Evolutionary conservation across 73 alveolate species (phyloP).

Genomic region (Symbiodinium pilosum): DNA sequence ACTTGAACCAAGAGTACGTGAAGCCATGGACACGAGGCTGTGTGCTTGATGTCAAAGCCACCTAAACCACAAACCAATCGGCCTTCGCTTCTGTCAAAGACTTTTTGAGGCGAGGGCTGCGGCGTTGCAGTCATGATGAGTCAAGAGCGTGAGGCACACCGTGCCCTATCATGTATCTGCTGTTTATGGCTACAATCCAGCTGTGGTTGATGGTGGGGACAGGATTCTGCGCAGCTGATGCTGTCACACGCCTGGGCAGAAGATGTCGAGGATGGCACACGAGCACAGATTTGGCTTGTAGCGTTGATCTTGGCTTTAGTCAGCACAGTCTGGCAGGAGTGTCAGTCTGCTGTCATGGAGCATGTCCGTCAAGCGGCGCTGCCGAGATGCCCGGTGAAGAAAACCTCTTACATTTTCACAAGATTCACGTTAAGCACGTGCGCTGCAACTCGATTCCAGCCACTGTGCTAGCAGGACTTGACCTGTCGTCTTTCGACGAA

Average conservation of each 20-base stretch:
- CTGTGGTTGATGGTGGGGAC: neutral
- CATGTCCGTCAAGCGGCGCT: constrained; percentile 21
- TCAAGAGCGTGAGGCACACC: constrained; percentile 52
- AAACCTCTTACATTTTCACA: no score
- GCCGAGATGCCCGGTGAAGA: constrained; percentile 29
- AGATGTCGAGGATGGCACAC: constrained; percentile 46
- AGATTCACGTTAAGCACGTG: no score
- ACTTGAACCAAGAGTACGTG: constrained; percentile 87
- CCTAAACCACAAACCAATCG: no score
- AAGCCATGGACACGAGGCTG: constrained; percentile 75
- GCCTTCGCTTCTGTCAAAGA: neutral
- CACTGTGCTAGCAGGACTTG: no score
- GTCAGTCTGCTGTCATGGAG: constrained; percentile 91
- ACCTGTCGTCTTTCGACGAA: no score
- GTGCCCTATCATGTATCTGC: neutral
- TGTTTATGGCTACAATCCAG: neutral
- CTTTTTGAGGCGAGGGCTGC: constrained; percentile 50
- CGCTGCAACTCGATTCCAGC: no score
- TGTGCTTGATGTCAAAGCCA: neutral
- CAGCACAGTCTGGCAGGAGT: neutral
- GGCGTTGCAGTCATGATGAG: constrained; percentile 94
- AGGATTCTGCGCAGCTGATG: constrained; percentile 88
- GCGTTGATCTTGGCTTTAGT: neutral
- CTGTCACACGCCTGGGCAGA: constrained; percentile 87
- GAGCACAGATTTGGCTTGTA: neutral